These are phyloP conservation scores for Diaporthe velutina DNA, from an alignment of 2,329 filamentous ascomycete genomes.

Conservation along the genomic window DNA sequence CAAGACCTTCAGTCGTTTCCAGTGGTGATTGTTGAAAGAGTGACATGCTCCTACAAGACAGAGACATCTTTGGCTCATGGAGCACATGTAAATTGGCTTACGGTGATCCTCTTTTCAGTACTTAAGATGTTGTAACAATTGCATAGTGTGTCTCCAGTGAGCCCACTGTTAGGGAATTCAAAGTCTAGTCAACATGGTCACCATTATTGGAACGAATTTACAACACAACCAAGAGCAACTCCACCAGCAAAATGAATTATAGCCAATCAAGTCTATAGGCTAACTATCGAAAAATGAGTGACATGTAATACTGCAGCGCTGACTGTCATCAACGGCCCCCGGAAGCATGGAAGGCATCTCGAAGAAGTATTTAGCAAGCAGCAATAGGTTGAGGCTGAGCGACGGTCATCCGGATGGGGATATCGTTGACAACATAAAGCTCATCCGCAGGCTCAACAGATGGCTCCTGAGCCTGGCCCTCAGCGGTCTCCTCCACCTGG, in stretches of 20 bases:
- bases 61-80: neutral
- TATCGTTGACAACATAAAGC: conserved; percentile 13
- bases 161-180: neutral
- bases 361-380: conserved; percentile 15
- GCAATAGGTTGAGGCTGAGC: conserved; percentile 7
- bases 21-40: neutral
- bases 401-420: conserved; percentile 4
- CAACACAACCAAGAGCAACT: too few species aligned
- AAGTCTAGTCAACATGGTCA: neutral
- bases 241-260: neutral
- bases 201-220: neutral
- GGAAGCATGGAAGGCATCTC: neutral
- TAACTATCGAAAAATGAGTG: neutral
- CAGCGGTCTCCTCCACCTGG: neutral
- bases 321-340: neutral
- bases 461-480: neutral
- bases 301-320: neutral
- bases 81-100: neutral
- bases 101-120: neutral
- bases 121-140: neutral
- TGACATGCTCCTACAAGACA: neutral
- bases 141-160: neutral
- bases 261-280: neutral
- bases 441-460: conserved; percentile 21
- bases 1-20: neutral